Evolutionary conservation across 2,329 filamentous ascomycete species (phyloP).

Genomic region (Aspergillus fischeri): DNA sequence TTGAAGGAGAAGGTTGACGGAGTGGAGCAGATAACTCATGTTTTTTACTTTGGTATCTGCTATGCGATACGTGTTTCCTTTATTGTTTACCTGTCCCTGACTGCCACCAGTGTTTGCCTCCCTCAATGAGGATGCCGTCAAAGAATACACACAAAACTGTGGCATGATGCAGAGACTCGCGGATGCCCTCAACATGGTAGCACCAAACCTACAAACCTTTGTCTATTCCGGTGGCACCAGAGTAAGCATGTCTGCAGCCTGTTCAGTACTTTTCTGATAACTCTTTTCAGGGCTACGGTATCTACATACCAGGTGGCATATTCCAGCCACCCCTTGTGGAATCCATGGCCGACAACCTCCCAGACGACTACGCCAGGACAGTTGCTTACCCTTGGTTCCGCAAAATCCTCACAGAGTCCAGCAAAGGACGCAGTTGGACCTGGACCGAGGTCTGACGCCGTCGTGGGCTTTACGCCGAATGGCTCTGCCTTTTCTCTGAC

Average conservation of each 20-base stretch:
- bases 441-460: slow-evolving; percentile 34
- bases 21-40: slow-evolving; percentile 36
- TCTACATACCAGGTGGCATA: slow-evolving; percentile 21
- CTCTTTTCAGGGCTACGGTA: slow-evolving; percentile 17
- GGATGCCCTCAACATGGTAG: slow-evolving; percentile 27
- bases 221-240: slow-evolving; percentile 29
- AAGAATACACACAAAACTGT: slow-evolving; percentile 3
- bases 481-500: slow-evolving; percentile 26
- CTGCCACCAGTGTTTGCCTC: slow-evolving; percentile 14
- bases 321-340: slow-evolving; percentile 29
- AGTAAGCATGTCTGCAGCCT: slow-evolving; percentile 1
- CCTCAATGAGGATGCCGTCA: slow-evolving; percentile 15
- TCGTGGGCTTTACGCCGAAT: slow-evolving; percentile 29
- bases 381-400: slow-evolving; percentile 28
- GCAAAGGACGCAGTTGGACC: slow-evolving; percentile 27
- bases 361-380: slow-evolving; percentile 25
- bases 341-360: slow-evolving; percentile 24
- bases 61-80: no score
- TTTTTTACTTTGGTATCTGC: slow-evolving; percentile 36
- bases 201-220: slow-evolving; percentile 27
- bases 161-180: slow-evolving; percentile 35
- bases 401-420: slow-evolving; percentile 17
- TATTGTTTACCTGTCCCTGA: background rate
- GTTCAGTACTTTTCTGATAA: background rate
- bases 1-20: slow-evolving; percentile 33